These are phyloP conservation scores for Saccharomycopsis microspora DNA, from an alignment of 805 yeast species.

Conservation along the genomic window DNA sequence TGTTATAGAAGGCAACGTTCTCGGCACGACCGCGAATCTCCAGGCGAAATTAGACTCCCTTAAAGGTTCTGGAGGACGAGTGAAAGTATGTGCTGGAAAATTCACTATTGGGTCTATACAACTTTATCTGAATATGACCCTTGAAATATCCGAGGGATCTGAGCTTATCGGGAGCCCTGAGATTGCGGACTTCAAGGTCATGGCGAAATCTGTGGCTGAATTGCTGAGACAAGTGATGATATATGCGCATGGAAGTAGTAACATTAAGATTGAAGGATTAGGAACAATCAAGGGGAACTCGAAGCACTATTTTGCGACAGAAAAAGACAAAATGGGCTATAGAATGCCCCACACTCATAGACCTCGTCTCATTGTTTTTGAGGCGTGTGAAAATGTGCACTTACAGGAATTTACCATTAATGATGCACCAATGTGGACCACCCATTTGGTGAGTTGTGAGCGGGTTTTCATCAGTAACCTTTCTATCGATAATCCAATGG, in stretches of 20 bases:
- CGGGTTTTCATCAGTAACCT: background rate
- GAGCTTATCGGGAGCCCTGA: slow-evolving; percentile 1
- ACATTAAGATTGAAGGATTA: slow-evolving; percentile 4
- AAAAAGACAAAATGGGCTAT: slow-evolving; percentile 4
- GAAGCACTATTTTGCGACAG: slow-evolving; percentile 1
- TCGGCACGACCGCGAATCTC: background rate
- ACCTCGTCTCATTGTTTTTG: slow-evolving; percentile 10
- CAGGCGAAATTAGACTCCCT: slow-evolving; percentile 1
- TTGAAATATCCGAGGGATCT: slow-evolving; percentile 1
- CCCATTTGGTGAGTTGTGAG: slow-evolving; percentile 7
- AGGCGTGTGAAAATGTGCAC: slow-evolving; percentile 1
- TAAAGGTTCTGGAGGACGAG: background rate
- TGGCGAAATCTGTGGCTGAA: slow-evolving; percentile 1
- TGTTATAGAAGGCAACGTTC: no score
- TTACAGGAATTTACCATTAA: slow-evolving; percentile 2
- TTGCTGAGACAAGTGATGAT: slow-evolving; percentile 3
- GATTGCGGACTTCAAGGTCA: background rate
- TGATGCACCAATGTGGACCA: slow-evolving; percentile 14
- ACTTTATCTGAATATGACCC: slow-evolving; percentile 3
- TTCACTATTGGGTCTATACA: background rate
- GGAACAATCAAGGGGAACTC: slow-evolving; percentile 9
- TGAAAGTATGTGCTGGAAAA: slow-evolving; percentile 1
- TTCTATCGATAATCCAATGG: slow-evolving; percentile 9
- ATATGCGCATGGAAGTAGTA: background rate
- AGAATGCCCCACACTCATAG: slow-evolving; percentile 1